Evolutionary conservation across 306 rosid species (phyloP).

Genomic region (Quercus bicolor): DNA sequence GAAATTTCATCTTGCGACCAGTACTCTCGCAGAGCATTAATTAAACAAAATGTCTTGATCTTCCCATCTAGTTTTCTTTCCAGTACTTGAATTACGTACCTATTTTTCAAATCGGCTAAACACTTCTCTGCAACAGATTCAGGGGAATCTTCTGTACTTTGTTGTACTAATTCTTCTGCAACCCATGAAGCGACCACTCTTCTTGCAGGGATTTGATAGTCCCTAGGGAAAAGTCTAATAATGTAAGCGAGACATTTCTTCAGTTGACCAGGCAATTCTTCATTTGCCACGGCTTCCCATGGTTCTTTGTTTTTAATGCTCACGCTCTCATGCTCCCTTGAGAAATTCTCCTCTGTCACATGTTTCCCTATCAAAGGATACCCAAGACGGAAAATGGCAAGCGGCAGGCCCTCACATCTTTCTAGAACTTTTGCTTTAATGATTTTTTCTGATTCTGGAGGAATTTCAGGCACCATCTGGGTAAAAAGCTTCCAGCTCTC

Average conservation of each 20-base stretch:
- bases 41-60: slow-evolving; percentile 30
- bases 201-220: too few species aligned
- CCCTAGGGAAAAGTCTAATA: too few species aligned
- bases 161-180: neutral
- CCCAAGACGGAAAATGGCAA: slow-evolving; percentile 22
- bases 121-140: neutral
- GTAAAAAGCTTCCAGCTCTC: slow-evolving; percentile 28
- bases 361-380: slow-evolving; percentile 9
- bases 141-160: neutral
- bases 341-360: neutral
- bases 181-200: too few species aligned
- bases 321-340: too few species aligned
- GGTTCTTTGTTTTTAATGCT: too few species aligned
- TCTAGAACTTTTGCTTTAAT: neutral
- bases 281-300: neutral
- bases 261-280: too few species aligned
- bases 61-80: slow-evolving; percentile 25
- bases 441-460: slow-evolving; percentile 2
- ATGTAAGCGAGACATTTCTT: too few species aligned
- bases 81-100: slow-evolving; percentile 26
- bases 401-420: slow-evolving; percentile 32
- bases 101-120: slow-evolving; percentile 1
- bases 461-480: slow-evolving; percentile 17
- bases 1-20: neutral
- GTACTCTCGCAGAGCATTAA: slow-evolving; percentile 6